Base-by-base conservation (phyloP, 1,139 yeast genomes). In the Debaryomyces fabryi region DNA sequence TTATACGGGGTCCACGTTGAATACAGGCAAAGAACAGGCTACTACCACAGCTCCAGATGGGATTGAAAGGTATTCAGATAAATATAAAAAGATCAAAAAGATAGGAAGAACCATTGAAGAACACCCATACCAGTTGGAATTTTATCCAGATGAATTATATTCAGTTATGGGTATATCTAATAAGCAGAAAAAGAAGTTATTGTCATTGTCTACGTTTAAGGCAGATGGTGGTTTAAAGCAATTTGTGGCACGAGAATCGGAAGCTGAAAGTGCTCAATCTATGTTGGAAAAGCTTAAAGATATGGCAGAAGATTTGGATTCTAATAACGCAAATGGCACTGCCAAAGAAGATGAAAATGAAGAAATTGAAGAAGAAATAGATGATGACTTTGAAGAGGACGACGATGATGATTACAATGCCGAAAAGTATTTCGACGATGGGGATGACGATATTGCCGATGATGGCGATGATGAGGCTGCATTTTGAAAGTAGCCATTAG, bases 381-480 rank as follows among this genome's bases (percentile, higher is more conserved):
- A 76, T 41, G 86, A 80, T 47, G 83, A 79, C 37, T 84, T 77
- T 49, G 86, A 81, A 48, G 89, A 83, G 42, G 87, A 81, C 49
- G 87, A 82, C 40, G 90, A 85, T 48, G 86, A 83, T 52, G 89
- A 85, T 59, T 76, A 76, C 57, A 76, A 76, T 51, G 81, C 81
- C 4, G 81, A 76, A 51, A 72, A 74, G 60, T 76, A 76, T 57
- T 76, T 76, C 56, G 92, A 86, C 54, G 89, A 83, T 54, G 88
- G 87, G 42, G 95, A 87, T 51, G 93, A 87, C 48, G 93, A 86
- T 52, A 85, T 78, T 33, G 88, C 81, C 49, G 90, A 85, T 58
- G 88, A 82, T 55, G 91, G 84, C 51, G 90, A 86, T 52, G 96
- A 90, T 42, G 96, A 88, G 62, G 92, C 92, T 20, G 92, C 90